Evolutionary conservation across 345 rosid species (phyloP).

Genomic region (Bretschneidera sinensis): DNA sequence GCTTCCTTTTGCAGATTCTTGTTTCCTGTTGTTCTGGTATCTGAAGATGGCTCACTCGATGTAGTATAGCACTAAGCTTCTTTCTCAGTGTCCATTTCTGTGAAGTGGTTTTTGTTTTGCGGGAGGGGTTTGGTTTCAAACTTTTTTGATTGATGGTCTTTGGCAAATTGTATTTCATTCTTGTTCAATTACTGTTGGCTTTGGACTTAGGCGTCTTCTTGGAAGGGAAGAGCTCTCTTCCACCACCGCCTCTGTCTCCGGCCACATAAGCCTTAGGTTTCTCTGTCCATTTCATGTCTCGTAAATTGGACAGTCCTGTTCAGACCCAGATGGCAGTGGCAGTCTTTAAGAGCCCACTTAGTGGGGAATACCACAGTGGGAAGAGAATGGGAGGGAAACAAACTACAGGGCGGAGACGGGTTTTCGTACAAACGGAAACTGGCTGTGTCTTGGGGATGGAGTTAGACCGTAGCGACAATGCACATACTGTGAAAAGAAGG

Average conservation of each 20-base stretch:
- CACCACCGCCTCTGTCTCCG: constrained; percentile 31
- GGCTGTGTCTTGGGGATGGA: constrained; percentile 99
- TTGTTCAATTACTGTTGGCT: constrained; percentile 19
- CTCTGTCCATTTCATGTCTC: constrained; percentile 65
- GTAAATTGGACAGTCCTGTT: constrained; percentile 89
- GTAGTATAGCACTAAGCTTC: constrained; percentile 12
- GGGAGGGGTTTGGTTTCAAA: constrained; percentile 22
- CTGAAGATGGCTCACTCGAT: constrained; percentile 25
- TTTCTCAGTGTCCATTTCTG: constrained; percentile 2
- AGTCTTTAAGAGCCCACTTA: constrained; percentile 65
- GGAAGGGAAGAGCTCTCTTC: constrained; percentile 50
- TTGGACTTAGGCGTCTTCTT: constrained; percentile 38
- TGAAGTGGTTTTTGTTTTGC: background rate
- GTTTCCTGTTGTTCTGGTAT: constrained; percentile 2
- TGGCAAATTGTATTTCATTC: constrained; percentile 19
- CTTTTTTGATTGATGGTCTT: constrained; percentile 44
- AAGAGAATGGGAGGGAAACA: constrained; percentile 66
- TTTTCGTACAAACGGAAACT: constrained; percentile 92
- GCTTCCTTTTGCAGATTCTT: constrained; percentile 19
- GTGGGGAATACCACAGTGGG: constrained; percentile 54
- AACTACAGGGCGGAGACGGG: constrained; percentile 69
- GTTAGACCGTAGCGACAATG: constrained; percentile 89
- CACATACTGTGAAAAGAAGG: constrained; percentile 88
- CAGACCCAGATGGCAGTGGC: constrained; percentile 97
- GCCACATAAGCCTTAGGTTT: constrained; percentile 27